Percentiles rank a stretch among this genome's conserved stretches.
Evolutionary conservation across 164 flowering plant species (phyloP).

Genomic region (Liriodendron chinense): DNA sequence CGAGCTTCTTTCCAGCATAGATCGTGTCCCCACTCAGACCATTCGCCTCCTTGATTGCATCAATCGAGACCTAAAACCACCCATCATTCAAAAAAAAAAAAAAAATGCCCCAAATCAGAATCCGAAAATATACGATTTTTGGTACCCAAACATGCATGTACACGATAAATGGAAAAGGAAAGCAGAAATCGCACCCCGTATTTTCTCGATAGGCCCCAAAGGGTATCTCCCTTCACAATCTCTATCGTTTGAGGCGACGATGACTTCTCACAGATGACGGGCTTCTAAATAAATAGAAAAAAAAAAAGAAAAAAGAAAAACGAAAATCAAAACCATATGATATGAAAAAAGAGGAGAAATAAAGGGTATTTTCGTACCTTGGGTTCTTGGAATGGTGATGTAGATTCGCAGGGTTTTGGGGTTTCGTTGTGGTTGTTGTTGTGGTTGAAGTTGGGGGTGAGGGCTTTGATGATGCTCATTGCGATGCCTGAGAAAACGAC

Average conservation of each 20-base stretch:
- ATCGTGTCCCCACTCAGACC: slow-evolving; percentile 36
- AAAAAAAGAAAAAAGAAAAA: not conserved
- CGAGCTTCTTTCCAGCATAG: slow-evolving; percentile 45
- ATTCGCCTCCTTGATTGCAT: slow-evolving; percentile 47
- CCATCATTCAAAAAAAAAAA: too few species aligned
- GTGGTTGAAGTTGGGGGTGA: slow-evolving; percentile 27
- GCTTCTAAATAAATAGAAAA: slow-evolving; percentile 1
- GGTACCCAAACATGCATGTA: too few species aligned
- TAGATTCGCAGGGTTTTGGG: not conserved
- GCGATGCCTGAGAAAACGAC: slow-evolving; percentile 47
- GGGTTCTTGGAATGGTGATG: slow-evolving; percentile 8
- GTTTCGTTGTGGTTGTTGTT: slow-evolving; percentile 6
- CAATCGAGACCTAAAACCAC: slow-evolving; percentile 32
- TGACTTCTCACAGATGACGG: not conserved
- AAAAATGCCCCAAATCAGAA: not conserved
- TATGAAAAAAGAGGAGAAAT: not conserved
- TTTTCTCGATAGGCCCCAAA: slow-evolving; percentile 47
- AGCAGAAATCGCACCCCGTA: slow-evolving; percentile 38
- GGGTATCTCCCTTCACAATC: slow-evolving; percentile 51
- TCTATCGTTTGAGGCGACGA: slow-evolving; percentile 16
- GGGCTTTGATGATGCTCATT: slow-evolving; percentile 44
- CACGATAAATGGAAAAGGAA: not conserved
- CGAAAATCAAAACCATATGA: not conserved
- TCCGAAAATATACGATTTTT: not conserved
- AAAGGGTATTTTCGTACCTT: slow-evolving; percentile 3